Evolutionary conservation across 176 grass and related monocot genomes (phyloP), one percentile per base, ranked within the genome.

Genomic region (Oryza rufipogon): DNA sequence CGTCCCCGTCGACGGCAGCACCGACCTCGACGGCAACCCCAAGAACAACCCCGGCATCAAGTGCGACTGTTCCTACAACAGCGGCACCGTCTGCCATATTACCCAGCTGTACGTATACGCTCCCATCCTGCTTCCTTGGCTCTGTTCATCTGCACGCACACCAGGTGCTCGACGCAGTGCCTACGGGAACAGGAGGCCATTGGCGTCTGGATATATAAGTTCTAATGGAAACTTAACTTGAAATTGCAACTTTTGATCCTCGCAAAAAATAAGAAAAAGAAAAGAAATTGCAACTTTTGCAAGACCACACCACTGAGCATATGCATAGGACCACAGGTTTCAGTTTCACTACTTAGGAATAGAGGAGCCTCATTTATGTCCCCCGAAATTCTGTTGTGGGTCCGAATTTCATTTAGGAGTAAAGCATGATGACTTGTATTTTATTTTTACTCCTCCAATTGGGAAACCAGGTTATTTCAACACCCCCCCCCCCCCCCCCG

Each of bases 1-100:
- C 56, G 17, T 22, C 56, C 0, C 56, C 56, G 7, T 61, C 56
- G 20, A 61, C 56, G 7, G 0, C 19, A 22, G 0, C 56, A 61
- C 20, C 17, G 19, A 1, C 19, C 19, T 61, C 56, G 56, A 61
- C 4, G 52, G 52, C 52, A 56, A 56, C 52, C 52, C 52, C 52
- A 17, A 56, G 16, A 56, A 56, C 56, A 61, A 61, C 20, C 56
- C 56, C 7, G 56, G 56, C 0, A 22, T 61, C 56, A 61, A 61
- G 56, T 61, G 94, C 48, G 58, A 13, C 32, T 96, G 94, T 0
- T 30, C 28, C 28, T 30, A 30, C 28, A 30, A 2, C 88, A 20
- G 1, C 70, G 7, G 1, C 32, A 77, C 77, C 42, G 78, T 87
- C 42, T 96, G 91, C 84, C 94, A 96, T 74, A 85, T 96, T 46